phyloP scores from a whole-genome alignment of 2,329 filamentous ascomycete genomes.

The Phialophora expanda region DNA sequence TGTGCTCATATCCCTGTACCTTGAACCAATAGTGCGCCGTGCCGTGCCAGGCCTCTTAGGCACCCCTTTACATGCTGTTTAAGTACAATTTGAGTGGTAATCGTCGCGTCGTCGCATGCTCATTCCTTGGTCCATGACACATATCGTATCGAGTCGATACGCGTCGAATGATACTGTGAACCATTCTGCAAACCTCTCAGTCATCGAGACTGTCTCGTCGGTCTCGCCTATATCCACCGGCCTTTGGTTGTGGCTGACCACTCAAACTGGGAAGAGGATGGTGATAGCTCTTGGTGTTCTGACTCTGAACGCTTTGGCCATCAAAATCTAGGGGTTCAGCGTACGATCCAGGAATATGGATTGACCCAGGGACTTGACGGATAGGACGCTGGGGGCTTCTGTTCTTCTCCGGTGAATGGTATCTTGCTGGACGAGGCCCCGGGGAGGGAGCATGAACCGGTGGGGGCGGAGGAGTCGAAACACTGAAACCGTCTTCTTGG shows the following conservation, averaged over 20 bases:
- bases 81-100: conserved; percentile 1
- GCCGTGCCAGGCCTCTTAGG: neutral
- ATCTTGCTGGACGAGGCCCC: conserved; percentile 29
- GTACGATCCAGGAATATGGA: conserved; percentile 39
- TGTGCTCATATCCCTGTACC: neutral
- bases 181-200: conserved; percentile 15
- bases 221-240: conserved; percentile 37
- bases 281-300: conserved; percentile 58
- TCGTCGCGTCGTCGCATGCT: conserved; percentile 3
- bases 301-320: conserved; percentile 45
- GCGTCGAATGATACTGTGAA: neutral
- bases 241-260: conserved; percentile 27
- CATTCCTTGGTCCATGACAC: neutral
- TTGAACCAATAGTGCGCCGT: neutral
- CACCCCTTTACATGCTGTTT: neutral
- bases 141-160: neutral
- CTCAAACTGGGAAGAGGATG: conserved; percentile 61
- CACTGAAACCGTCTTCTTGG: conserved; percentile 35
- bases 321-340: conserved; percentile 52
- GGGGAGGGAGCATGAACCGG: conserved; percentile 19
- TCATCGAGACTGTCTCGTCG: conserved; percentile 37
- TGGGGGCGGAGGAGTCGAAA: conserved; percentile 23
- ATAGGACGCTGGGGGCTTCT: conserved; percentile 28
- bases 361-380: conserved; percentile 47
- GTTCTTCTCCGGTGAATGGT: conserved; percentile 32